phyloP scores from a whole-genome alignment of 2,329 filamentous ascomycete genomes.

The Alternaria novae-zelandiae region DNA sequence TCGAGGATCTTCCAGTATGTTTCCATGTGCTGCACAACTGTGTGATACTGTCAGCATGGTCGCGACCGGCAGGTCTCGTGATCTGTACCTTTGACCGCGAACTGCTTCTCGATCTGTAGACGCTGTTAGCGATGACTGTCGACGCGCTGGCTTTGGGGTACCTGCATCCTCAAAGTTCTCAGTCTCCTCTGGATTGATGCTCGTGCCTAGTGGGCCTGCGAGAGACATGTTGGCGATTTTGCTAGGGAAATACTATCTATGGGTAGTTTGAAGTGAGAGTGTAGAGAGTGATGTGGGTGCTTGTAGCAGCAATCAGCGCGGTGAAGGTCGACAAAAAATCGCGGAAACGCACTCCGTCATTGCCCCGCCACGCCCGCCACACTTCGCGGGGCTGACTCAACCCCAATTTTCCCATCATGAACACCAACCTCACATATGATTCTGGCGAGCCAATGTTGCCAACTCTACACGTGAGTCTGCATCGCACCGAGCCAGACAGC shows the following conservation, averaged over 20 bases:
- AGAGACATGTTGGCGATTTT: slow-evolving; percentile 43
- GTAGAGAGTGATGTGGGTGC: neutral
- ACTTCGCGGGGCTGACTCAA: slow-evolving; percentile 45
- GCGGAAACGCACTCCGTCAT: slow-evolving; percentile 31
- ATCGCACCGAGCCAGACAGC: neutral
- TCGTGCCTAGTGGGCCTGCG: slow-evolving; percentile 30
- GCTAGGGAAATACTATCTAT: neutral
- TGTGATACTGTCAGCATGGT: slow-evolving; percentile 23
- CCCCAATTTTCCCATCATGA: slow-evolving; percentile 35
- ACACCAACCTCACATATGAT: slow-evolving; percentile 22
- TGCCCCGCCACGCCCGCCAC: slow-evolving; percentile 22
- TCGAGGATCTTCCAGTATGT: slow-evolving; percentile 98
- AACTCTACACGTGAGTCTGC: slow-evolving; percentile 39
- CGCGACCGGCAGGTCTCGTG: neutral
- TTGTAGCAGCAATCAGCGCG: neutral
- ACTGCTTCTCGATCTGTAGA: slow-evolving; percentile 93
- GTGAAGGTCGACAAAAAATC: slow-evolving; percentile 25
- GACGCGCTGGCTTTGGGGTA: slow-evolving; percentile 12
- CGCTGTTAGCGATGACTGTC: slow-evolving; percentile 29
- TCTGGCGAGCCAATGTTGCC: slow-evolving; percentile 43
- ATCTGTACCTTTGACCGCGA: slow-evolving; percentile 84
- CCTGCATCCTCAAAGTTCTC: slow-evolving; percentile 74
- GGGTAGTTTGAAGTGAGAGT: neutral
- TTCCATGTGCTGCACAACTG: slow-evolving; percentile 90
- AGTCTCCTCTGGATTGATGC: slow-evolving; percentile 61